Evolutionary conservation across 176 grass and related monocot species (phyloP).

Genomic region (Cenchrus fungigraminus): DNA sequence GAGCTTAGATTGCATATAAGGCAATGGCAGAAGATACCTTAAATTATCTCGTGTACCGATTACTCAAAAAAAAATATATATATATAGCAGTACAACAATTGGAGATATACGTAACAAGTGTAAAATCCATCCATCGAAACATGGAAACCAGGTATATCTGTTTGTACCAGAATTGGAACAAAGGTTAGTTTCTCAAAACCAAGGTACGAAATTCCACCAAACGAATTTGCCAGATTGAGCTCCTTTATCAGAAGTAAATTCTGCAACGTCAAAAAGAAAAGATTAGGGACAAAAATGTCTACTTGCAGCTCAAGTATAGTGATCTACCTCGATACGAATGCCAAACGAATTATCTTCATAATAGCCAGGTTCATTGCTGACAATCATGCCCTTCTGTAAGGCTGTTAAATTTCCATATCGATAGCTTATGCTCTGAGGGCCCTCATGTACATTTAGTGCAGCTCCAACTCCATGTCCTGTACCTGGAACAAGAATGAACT

Average conservation of each 20-base stretch:
- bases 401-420: constrained; percentile 85
- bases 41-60: constrained; percentile 3
- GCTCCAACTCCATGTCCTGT: constrained; percentile 99
- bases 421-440: constrained; percentile 97
- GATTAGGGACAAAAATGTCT: constrained; percentile 19
- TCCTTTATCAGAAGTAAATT: constrained; percentile 91
- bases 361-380: constrained; percentile 99
- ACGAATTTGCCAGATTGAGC: constrained; percentile 75
- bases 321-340: constrained; percentile 88
- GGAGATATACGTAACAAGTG: not conserved
- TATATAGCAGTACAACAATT: not conserved
- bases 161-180: constrained; percentile 93
- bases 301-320: not conserved
- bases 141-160: constrained; percentile 27
- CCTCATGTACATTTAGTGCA: constrained; percentile 95
- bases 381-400: constrained; percentile 95
- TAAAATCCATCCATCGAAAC: constrained; percentile 19
- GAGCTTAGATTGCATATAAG: not conserved
- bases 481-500: constrained; percentile 63
- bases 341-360: constrained; percentile 96
- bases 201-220: constrained; percentile 79
- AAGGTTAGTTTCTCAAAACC: constrained; percentile 97
- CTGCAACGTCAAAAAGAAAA: constrained; percentile 49
- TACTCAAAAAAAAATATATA: not conserved
- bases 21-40: not conserved